Conservation (phyloP, 2,329 filamentous ascomycete genomes). For the Parafenestella ontariensis region DNA sequence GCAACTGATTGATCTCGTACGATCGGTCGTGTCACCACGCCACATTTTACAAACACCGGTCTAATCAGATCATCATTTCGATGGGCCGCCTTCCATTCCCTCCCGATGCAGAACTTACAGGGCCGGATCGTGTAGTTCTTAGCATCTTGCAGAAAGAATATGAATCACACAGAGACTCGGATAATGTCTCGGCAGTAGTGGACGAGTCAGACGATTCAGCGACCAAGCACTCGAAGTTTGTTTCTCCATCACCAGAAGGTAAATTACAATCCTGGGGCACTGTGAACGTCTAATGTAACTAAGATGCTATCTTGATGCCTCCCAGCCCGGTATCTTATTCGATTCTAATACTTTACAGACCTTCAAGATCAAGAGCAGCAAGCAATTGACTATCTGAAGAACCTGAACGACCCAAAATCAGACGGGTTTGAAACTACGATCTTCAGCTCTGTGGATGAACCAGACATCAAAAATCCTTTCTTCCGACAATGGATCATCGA, state of each 20-base stretch:
- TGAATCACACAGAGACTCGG: constrained; percentile 20
- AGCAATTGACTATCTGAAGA: constrained; percentile 55
- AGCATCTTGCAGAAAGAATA: constrained; percentile 39
- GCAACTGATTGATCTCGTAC: background rate
- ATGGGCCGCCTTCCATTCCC: constrained; percentile 44
- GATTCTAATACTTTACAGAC: constrained; percentile 23
- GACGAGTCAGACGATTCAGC: constrained; percentile 35
- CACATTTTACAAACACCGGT: background rate
- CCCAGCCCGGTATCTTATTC: too few species aligned
- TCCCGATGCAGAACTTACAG: constrained; percentile 40
- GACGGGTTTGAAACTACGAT: constrained; percentile 63
- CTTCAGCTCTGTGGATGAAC: constrained; percentile 60
- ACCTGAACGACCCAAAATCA: constrained; percentile 58
- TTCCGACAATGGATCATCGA: constrained; percentile 59
- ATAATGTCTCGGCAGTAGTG: constrained; percentile 12
- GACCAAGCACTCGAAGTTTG: constrained; percentile 35
- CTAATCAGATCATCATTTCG: constrained; percentile 1
- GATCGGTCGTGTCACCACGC: background rate
- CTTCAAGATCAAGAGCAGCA: constrained; percentile 38
- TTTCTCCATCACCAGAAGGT: constrained; percentile 43
- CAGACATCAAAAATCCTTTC: constrained; percentile 49
- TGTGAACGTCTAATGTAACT: background rate
- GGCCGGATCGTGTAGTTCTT: constrained; percentile 40
- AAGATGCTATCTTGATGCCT: too few species aligned
- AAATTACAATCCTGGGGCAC: background rate